A percentile compares a stretch with the other conserved stretches of the same genome.
Conservation (phyloP, 2,329 filamentous ascomycete genomes). For the Calonectria pteridis region DNA sequence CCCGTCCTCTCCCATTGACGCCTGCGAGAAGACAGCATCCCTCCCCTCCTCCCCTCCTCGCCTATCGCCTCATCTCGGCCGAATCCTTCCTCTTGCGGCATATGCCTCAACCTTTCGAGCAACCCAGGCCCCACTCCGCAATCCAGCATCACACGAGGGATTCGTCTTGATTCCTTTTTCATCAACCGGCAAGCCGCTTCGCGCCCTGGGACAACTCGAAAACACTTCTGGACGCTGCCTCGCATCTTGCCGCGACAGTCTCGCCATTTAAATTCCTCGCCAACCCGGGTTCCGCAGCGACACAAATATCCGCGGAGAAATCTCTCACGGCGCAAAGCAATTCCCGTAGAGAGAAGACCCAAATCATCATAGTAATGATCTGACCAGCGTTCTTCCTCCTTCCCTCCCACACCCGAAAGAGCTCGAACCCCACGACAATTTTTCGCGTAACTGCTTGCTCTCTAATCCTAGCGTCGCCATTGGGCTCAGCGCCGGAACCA, state of each 20-base stretch:
- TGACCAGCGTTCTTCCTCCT: conserved; percentile 3
- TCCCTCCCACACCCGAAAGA: neutral
- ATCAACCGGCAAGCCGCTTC: conserved; percentile 10
- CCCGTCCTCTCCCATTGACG: too few species aligned
- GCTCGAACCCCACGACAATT: conserved; percentile 14
- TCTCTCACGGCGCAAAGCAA: neutral
- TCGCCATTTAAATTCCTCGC: neutral
- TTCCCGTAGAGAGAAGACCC: neutral
- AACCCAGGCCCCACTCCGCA: neutral
- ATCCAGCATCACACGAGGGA: conserved; percentile 1
- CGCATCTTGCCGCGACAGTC: neutral
- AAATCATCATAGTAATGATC: conserved; percentile 30
- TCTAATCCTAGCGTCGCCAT: conserved; percentile 19
- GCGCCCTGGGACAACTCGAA: conserved; percentile 18
- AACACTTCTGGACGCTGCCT: neutral
- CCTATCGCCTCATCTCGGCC: conserved; percentile 9
- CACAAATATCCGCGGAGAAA: neutral
- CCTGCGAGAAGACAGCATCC: neutral
- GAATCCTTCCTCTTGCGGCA: neutral
- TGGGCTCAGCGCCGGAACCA: neutral
- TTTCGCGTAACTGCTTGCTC: conserved; percentile 8
- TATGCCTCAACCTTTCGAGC: neutral
- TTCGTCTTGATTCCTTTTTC: neutral
- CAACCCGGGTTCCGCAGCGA: neutral
- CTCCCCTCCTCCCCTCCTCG: neutral